A percentile compares a stretch with the other conserved stretches of the same genome.
Evolutionary conservation across 345 rosid species (phyloP).

Genomic region (Salix dunnii): DNA sequence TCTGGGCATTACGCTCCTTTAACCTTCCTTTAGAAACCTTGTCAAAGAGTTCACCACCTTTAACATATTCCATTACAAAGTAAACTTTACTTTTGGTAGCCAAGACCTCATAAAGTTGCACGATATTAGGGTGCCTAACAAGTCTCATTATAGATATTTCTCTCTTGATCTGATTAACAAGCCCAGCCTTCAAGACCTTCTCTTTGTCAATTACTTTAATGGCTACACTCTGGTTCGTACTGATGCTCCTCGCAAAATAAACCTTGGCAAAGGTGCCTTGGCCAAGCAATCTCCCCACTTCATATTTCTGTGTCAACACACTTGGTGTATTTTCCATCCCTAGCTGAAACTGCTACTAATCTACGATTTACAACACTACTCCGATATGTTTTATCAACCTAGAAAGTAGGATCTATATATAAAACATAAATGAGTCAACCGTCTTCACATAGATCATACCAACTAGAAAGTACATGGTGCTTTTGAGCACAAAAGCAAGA

Average conservation of each 20-base stretch:
- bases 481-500: not conserved
- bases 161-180: slow-evolving; percentile 33
- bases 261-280: slow-evolving; percentile 37
- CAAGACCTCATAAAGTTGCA: slow-evolving; percentile 29
- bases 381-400: not conserved
- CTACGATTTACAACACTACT: not conserved
- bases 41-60: slow-evolving; percentile 31
- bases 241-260: slow-evolving; percentile 26
- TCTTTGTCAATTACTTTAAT: slow-evolving; percentile 28
- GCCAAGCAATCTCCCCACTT: slow-evolving; percentile 31
- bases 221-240: slow-evolving; percentile 26
- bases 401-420: not conserved
- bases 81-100: slow-evolving; percentile 29
- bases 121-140: slow-evolving; percentile 26
- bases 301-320: slow-evolving; percentile 25
- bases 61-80: slow-evolving; percentile 28
- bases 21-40: slow-evolving; percentile 29
- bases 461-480: not conserved
- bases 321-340: slow-evolving; percentile 25
- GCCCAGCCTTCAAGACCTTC: slow-evolving; percentile 23
- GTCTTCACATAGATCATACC: slow-evolving; percentile 20
- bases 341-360: not conserved
- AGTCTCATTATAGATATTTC: slow-evolving; percentile 32
- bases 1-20: slow-evolving; percentile 22
- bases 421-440: slow-evolving; percentile 12